These are phyloP conservation scores for Trematosphaeria pertusa DNA, from an alignment of 2,329 filamentous ascomycete species.

Conservation along the genomic window DNA sequence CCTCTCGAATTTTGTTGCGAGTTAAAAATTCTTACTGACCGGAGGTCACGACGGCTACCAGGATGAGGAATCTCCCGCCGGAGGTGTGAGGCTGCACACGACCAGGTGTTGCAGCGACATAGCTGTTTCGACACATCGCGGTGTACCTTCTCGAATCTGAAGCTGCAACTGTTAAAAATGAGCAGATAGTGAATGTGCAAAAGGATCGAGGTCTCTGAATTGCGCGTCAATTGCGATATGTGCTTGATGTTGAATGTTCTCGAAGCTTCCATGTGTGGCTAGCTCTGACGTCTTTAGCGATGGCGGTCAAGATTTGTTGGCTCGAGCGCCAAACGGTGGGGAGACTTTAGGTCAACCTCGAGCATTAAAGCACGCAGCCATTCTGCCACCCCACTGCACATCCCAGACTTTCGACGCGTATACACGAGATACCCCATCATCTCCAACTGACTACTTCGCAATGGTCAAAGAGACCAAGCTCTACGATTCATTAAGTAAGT, in stretches of 20 bases:
- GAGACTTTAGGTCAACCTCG: conserved; percentile 31
- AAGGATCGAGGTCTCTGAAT: conserved; percentile 11
- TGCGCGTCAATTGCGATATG: conserved; percentile 10
- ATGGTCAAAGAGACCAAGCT: conserved; percentile 98
- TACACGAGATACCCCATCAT: conserved; percentile 20
- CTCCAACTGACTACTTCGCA: conserved; percentile 40
- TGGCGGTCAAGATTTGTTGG: conserved; percentile 24
- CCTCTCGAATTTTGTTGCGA: conserved; percentile 33
- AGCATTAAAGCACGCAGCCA: conserved; percentile 36
- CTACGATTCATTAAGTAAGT: conserved; percentile 77
- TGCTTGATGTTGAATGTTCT: conserved; percentile 42
- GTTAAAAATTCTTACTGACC: no score
- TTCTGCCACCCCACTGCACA: conserved; percentile 25
- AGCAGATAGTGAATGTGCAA: conserved; percentile 19
- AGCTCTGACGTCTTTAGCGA: conserved; percentile 36
- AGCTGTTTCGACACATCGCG: conserved; percentile 26
- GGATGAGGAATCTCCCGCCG: no score
- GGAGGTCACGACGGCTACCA: no score
- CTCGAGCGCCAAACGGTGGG: conserved; percentile 35
- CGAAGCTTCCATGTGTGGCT: conserved; percentile 41
- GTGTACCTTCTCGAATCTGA: conserved; percentile 25
- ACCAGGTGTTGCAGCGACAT: conserved; percentile 28
- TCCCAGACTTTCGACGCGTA: conserved; percentile 15
- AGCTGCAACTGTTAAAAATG: conserved; percentile 21
- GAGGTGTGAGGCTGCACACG: no score